phyloP scores from a whole-genome alignment of 2,329 filamentous ascomycete genomes.

The Plenodomus tracheiphilus region DNA sequence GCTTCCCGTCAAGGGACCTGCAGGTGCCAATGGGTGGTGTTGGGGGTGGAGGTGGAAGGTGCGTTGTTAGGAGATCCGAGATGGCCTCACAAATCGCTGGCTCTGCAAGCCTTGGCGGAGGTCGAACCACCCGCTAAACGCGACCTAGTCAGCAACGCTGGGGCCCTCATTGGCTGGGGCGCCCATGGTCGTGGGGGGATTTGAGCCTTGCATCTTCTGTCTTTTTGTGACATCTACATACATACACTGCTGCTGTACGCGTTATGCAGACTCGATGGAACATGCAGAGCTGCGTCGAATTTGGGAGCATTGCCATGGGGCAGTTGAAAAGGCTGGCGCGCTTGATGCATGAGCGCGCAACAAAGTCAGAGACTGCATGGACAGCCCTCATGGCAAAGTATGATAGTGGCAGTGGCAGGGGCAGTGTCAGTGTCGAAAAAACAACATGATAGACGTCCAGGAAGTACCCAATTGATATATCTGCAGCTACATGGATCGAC shows the following conservation, averaged over 20 bases:
- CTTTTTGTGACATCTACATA: no score
- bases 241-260: no score
- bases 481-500: background rate
- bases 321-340: background rate
- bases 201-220: background rate
- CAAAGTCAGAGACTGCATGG: no score
- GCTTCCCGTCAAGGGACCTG: conserved; percentile 42
- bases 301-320: no score
- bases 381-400: background rate
- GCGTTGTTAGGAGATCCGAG: conserved; percentile 7
- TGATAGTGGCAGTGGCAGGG: no score
- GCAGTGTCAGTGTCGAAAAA: no score
- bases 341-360: background rate
- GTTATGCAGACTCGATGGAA: no score
- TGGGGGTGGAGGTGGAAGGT: conserved; percentile 36
- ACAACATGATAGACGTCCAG: background rate
- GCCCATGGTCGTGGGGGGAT: background rate
- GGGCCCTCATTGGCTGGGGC: conserved; percentile 1
- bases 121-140: conserved; percentile 10
- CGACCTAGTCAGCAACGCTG: conserved; percentile 5
- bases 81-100: background rate
- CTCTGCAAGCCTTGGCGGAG: background rate
- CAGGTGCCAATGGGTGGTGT: conserved; percentile 43
- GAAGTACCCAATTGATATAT: background rate
- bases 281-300: no score